A percentile compares a stretch with the other conserved stretches of the same genome.
phyloP scores from a whole-genome alignment of 2,329 filamentous ascomycete genomes.

The Scytalidium sp. region DNA sequence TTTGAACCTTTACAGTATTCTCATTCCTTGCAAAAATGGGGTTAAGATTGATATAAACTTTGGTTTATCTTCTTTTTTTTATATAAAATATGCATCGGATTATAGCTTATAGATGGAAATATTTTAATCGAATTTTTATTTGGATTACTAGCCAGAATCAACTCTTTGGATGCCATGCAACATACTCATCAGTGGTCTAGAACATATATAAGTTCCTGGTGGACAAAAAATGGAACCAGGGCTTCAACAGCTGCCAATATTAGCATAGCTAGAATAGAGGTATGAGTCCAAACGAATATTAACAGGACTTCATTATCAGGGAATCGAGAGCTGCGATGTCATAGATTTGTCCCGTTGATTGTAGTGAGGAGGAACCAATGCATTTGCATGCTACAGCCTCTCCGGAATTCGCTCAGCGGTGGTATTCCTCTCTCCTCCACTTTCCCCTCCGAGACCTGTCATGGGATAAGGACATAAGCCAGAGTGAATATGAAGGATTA shows the following conservation, averaged over 20 bases:
- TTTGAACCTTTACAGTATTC: no score
- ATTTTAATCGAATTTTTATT: no score
- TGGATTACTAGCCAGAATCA: slow-evolving; percentile 8
- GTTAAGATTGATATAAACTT: no score
- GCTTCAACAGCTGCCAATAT: no score
- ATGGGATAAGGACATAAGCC: slow-evolving; percentile 27
- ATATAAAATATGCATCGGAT: no score
- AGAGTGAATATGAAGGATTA: slow-evolving; percentile 2
- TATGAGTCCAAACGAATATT: slow-evolving; percentile 3
- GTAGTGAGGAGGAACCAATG: slow-evolving; percentile 8
- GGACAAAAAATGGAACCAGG: slow-evolving; percentile 3
- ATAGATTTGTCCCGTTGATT: slow-evolving; percentile 4
- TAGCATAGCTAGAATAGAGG: slow-evolving; percentile 7
- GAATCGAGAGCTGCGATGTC: slow-evolving; percentile 1
- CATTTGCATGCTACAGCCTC: slow-evolving; percentile 39
- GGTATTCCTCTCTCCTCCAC: slow-evolving; percentile 57
- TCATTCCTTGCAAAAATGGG: no score
- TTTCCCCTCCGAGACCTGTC: slow-evolving; percentile 66
- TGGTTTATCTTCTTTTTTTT: no score
- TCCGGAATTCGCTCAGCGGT: slow-evolving; percentile 56
- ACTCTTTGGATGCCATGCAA: slow-evolving; percentile 6
- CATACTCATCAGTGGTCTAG: slow-evolving; percentile 5
- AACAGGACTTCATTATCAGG: background rate
- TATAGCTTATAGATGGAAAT: no score
- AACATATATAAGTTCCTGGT: slow-evolving; percentile 6